Evolutionary conservation across 345 rosid genomes (phyloP), one percentile per base, ranked within the genome.

Genomic region (Punica granatum): DNA sequence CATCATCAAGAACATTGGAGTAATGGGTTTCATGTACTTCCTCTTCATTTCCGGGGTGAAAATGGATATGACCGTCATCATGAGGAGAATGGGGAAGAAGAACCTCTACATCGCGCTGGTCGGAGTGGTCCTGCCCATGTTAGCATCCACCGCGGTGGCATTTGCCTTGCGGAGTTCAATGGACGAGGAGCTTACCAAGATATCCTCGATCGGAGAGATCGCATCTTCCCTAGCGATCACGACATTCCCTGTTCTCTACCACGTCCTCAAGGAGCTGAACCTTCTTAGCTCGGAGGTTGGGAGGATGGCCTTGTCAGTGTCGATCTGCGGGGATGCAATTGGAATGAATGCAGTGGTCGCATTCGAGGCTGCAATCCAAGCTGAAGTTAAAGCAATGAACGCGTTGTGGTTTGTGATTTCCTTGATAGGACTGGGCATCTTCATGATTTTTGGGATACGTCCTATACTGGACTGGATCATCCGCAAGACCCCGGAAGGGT

Each of bases 201-300:
- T 54, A 0, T 49, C 83, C 2, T 68, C 86, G 1, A 67, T 89
- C 37, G 82, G 80, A 51, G 79, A 73, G 2, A 30, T 86, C 1
- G 59, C 77, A 0, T 34, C 79, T 1, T 66, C 68, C 3, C 30
- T 80, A 7, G 76, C 83, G 7, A 33, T 84, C 41, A 78, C 90
- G 1, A 62, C 83, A 3, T 84, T 83, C 70, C 82, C 84, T 11
- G 83, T 85, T 9, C 70, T 86, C 23, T 69, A 77, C 74, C 81
- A 81, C 0, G 58, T 86, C 37, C 80, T 86, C 46, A 77, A 79
- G 39, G 92, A 86, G 65, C 64, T 84, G 51, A 89, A 86, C 65
- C 78, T 89, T 12, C 79, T 86, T 14, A 84, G 81, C 79, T 86
- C 95, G 6, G 90, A 89, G 63, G 67, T 85, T 2, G 90, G 95